Evolutionary conservation across 768 basidiomycete species (phyloP).

Genomic region (Collybia mongolica): DNA sequence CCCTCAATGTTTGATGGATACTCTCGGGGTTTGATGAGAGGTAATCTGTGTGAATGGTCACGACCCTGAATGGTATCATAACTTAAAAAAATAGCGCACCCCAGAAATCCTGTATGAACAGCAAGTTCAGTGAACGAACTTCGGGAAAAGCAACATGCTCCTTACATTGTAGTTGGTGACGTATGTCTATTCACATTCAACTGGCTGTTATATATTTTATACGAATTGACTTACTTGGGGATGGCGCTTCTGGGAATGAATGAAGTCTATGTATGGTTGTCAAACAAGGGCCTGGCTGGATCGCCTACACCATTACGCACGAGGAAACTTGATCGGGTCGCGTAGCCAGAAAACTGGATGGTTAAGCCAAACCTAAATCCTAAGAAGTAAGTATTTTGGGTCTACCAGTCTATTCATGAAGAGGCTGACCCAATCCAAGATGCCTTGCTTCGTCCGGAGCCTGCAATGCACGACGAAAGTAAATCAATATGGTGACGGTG

Average conservation of each 20-base stretch:
- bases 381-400: too few species aligned
- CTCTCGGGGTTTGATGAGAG: constrained; percentile 47
- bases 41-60: constrained; percentile 33
- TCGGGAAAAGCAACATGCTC: too few species aligned
- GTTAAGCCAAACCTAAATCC: constrained; percentile 29
- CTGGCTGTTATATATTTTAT: constrained; percentile 13
- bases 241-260: constrained; percentile 48
- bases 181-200: background rate
- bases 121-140: too few species aligned
- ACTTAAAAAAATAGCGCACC: background rate
- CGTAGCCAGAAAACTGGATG: constrained; percentile 50
- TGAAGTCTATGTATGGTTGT: constrained; percentile 17
- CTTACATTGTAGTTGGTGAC: constrained; percentile 1
- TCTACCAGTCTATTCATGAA: background rate
- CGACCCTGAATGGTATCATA: background rate
- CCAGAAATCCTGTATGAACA: constrained; percentile 12
- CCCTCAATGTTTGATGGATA: constrained; percentile 44
- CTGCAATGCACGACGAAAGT: constrained; percentile 11
- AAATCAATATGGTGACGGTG: background rate
- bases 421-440: constrained; percentile 21
- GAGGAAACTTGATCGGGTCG: constrained; percentile 47
- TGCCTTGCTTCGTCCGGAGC: constrained; percentile 35
- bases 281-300: background rate
- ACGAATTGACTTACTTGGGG: constrained; percentile 45
- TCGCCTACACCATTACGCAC: constrained; percentile 17